Conservation (phyloP, 345 rosid species). For the Arabis alpina region DNA sequence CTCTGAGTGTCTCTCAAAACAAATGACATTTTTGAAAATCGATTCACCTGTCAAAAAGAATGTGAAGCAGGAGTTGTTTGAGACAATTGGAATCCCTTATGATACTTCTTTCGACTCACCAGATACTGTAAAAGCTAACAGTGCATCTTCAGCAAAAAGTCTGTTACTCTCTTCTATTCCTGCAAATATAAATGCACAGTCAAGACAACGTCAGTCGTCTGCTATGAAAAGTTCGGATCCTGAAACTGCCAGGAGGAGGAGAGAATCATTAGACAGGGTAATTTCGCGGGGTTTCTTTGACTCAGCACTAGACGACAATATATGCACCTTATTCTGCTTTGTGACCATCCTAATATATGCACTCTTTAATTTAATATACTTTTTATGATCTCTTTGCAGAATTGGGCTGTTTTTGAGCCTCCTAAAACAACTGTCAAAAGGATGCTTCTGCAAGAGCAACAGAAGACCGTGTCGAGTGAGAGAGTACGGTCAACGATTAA, state of each 20-base stretch:
- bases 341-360: not conserved
- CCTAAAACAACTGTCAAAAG: slow-evolving; percentile 91
- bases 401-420: slow-evolving; percentile 88
- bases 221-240: slow-evolving; percentile 64
- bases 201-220: slow-evolving; percentile 61
- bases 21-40: slow-evolving; percentile 73
- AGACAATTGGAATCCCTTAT: slow-evolving; percentile 80
- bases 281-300: slow-evolving; percentile 25
- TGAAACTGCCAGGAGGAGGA: slow-evolving; percentile 85
- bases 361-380: not conserved
- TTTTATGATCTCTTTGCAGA: slow-evolving; percentile 53
- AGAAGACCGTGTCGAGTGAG: slow-evolving; percentile 49
- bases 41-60: slow-evolving; percentile 72
- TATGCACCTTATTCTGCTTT: slow-evolving; percentile 1
- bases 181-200: slow-evolving; percentile 58
- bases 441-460: slow-evolving; percentile 68
- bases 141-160: slow-evolving; percentile 51
- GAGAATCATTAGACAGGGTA: slow-evolving; percentile 90
- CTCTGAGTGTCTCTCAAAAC: slow-evolving; percentile 81
- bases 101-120: slow-evolving; percentile 85
- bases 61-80: slow-evolving; percentile 82
- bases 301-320: slow-evolving; percentile 3
- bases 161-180: slow-evolving; percentile 58
- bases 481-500: slow-evolving; percentile 44
- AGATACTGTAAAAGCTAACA: slow-evolving; percentile 50